Evolutionary conservation across 2,329 filamentous ascomycete species (phyloP).

Genomic region (Chaetomiaceae sp.): DNA sequence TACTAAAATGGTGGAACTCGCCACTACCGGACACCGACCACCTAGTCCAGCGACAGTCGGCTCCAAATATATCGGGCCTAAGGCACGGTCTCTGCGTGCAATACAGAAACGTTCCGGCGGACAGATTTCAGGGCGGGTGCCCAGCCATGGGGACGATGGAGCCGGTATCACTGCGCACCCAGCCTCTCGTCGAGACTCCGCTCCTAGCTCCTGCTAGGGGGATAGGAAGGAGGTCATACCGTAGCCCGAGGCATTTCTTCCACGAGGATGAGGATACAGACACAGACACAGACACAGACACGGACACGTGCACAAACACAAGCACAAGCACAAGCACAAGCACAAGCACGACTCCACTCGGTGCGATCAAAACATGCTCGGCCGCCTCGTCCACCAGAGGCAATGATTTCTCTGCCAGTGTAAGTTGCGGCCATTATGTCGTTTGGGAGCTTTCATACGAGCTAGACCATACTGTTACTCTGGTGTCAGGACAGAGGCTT

Average conservation of each 20-base stretch:
- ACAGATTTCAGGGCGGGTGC: too few species aligned
- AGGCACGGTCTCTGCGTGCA: too few species aligned
- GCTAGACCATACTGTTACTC: too few species aligned
- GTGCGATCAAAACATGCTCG: not conserved
- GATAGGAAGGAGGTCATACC: not conserved
- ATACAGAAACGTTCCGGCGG: too few species aligned
- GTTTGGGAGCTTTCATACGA: too few species aligned
- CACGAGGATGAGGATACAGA: not conserved
- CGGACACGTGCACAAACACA: not conserved
- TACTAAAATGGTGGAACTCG: too few species aligned
- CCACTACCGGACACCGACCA: too few species aligned
- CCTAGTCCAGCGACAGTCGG: too few species aligned
- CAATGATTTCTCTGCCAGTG: not conserved
- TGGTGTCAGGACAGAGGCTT: too few species aligned
- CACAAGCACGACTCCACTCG: not conserved
- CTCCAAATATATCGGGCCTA: too few species aligned
- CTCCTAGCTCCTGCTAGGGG: not conserved
- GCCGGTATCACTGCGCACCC: not conserved
- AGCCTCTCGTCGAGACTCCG: not conserved
- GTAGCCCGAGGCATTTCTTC: not conserved
- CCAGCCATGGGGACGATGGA: not conserved
- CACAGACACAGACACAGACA: not conserved
- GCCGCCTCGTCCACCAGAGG: not conserved
- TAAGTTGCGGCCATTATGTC: too few species aligned
- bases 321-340: not conserved